Conservation (phyloP, 441 rosid genomes). For the Macaranga tanarius region DNA sequence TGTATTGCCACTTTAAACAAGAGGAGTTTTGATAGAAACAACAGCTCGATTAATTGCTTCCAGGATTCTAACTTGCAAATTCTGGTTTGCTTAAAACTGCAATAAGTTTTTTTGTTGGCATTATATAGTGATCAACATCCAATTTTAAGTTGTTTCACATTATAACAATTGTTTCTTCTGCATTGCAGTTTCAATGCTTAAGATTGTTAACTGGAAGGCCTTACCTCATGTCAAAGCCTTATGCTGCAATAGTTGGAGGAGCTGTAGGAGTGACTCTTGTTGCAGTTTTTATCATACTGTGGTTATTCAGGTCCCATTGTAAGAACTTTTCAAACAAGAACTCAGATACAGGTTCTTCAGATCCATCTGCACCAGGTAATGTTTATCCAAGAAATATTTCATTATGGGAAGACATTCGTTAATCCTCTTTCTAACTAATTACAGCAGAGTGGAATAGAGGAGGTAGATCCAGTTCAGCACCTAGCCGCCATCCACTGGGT, state of each 20-base stretch:
- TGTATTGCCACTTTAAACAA: constrained; percentile 10
- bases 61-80: constrained; percentile 9
- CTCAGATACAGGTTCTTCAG: constrained; percentile 51
- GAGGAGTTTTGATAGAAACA: constrained; percentile 19
- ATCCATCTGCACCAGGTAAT: constrained; percentile 50
- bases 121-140: background rate
- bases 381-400: constrained; percentile 6
- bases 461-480: constrained; percentile 37
- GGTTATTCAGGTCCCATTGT: constrained; percentile 44
- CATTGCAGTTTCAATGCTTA: constrained; percentile 40
- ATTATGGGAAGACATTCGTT: constrained; percentile 7
- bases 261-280: constrained; percentile 36
- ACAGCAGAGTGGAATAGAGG: constrained; percentile 45
- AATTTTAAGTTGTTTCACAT: background rate
- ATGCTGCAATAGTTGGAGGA: constrained; percentile 34
- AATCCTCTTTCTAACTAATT: constrained; percentile 18
- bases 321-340: constrained; percentile 30
- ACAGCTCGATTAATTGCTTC: constrained; percentile 21
- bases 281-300: constrained; percentile 32
- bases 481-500: constrained; percentile 27
- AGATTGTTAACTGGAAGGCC: constrained; percentile 17
- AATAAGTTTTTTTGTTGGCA: background rate
- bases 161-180: constrained; percentile 16
- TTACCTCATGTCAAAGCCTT: constrained; percentile 35
- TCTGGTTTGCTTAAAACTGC: too few species aligned